Base-by-base conservation (phyloP, 345 rosid genomes). In the Eucalyptus curtisii region DNA sequence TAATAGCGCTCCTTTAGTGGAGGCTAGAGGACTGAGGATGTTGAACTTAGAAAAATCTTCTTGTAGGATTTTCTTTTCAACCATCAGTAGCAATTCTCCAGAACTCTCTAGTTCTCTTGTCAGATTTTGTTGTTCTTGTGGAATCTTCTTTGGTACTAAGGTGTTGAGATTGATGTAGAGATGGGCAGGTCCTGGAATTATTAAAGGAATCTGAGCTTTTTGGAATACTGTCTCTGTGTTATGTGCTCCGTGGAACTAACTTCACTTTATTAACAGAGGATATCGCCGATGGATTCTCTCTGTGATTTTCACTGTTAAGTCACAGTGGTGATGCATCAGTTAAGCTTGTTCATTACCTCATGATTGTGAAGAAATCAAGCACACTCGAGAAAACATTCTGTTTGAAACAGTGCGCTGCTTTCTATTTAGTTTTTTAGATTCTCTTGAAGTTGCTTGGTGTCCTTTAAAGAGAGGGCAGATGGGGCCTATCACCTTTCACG, bases 401-500 rank as follows among this genome's bases (percentile, higher is more conserved):
- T 80, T 76, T 59, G 90, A 82, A 89, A 86, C 87, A 47, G 87
- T 33, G 86, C 64, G 49, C 49, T 68, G 52, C 88, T 86, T 85
- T 86, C 42, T 59, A 40, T 40, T 17, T 49, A 68, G 66, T 87
- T 31, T 80, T 25, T 44, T 40, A 49, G n/a, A 55, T 53, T 47
- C 53, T 49, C 25, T 57, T n/a, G 16, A 89, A 84, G 61, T 85
- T 66, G 82, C 59, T 27, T 61, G 24, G 20, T 86, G 90, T 89
- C 90, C 59, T 80, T n/a, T 40, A 81, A 89, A 81, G 53, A 68
- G 68, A 90, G 81, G 50, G 68, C 86, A 66, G 87, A 87, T 82
- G 89, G 91, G 91, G 85, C 90, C 90, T 37, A 27, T 31, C 27
- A 13, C 87, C 85, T 87, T 87, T 82, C n/a, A 87, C 68, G 89